Evolutionary conservation across 2,329 filamentous ascomycete species (phyloP), one percentile per base, ranked within the genome.

Genomic region (Lachnellula arida): DNA sequence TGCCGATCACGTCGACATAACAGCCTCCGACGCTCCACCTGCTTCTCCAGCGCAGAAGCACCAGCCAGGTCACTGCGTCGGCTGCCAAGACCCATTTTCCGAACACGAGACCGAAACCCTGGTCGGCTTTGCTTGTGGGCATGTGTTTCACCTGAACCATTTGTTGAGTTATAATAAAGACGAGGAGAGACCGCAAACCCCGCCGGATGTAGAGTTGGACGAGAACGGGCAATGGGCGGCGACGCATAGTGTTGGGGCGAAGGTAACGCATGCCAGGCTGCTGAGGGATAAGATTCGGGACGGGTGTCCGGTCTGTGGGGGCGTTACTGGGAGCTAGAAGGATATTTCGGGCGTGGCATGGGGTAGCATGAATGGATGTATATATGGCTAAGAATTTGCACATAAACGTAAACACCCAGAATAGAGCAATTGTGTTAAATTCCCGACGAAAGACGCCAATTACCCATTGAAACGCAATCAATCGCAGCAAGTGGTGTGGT

Each of bases 241-340:
- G 54, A 79, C 81, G 7, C 78, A 86, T 55, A 89, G 87, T 52
- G 85, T 97, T 6, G 89, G 90, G 0, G 84, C 87, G 32, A 97
- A 97, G 73, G 91, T 96, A 28, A 94, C 89, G 61, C 89, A 91
- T 68, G 91, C 92, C 40, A 81, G 91, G 60, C 70, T 96, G 53
- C 73, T 96, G 57, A 80, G 85, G 63, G 88, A 92, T 65, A 83
- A 83, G 58, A 78, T 93, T 37, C 75, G 78, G 46, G 80, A 78
- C 8, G 86, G 86, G 0, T 89, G 86, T 72, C 82, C 84, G 0
- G 74, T 86, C 17, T 87, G 84, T 59, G 42, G 42, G 11, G 17
- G 15, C 11, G 19, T 22, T 25, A 12, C 8, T 19, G 19, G 9
- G 9, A 32, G 5, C 39, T 42, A n/a, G 39, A 42, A 17, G 19